These are phyloP conservation scores for Aegle marmelos DNA, from an alignment of 345 rosid genomes.

Conservation along the genomic window DNA sequence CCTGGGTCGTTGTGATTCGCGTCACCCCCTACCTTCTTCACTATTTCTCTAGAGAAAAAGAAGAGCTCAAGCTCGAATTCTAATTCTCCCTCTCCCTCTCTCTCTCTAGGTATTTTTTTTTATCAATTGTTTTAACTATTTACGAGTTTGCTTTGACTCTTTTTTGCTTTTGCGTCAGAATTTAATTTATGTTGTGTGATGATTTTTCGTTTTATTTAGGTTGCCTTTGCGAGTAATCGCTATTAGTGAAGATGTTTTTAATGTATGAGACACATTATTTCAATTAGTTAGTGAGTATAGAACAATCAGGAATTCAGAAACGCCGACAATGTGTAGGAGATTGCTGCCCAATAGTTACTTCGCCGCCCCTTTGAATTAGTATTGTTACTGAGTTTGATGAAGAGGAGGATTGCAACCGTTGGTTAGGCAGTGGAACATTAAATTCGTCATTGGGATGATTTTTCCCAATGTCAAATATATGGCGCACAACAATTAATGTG, in stretches of 20 bases:
- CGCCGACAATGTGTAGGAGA: not conserved
- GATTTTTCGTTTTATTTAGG: too few relatives aligned
- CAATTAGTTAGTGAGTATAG: too few relatives aligned
- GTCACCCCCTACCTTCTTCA: slow-evolving; percentile 70
- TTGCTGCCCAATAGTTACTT: not conserved
- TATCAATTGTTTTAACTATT: not conserved
- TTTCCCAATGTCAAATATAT: not conserved
- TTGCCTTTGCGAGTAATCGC: too few relatives aligned
- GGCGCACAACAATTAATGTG: too few relatives aligned
- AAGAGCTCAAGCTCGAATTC: slow-evolving; percentile 78
- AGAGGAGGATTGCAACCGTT: not conserved
- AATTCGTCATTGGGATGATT: not conserved
- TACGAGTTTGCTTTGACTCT: not conserved
- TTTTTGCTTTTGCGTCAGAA: not conserved
- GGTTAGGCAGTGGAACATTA: not conserved
- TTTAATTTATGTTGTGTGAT: not conserved
- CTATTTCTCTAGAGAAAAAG: slow-evolving; percentile 54
- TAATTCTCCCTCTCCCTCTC: slow-evolving; percentile 16
- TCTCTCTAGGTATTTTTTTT: slow-evolving; percentile 18
- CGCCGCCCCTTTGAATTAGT: not conserved
- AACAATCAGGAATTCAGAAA: not conserved
- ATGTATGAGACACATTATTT: not conserved
- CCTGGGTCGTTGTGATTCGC: slow-evolving; percentile 61
- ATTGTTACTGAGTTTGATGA: not conserved
- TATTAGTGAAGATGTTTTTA: not conserved